phyloP scores from a whole-genome alignment of 306 rosid genomes.

The Vicia faba region DNA sequence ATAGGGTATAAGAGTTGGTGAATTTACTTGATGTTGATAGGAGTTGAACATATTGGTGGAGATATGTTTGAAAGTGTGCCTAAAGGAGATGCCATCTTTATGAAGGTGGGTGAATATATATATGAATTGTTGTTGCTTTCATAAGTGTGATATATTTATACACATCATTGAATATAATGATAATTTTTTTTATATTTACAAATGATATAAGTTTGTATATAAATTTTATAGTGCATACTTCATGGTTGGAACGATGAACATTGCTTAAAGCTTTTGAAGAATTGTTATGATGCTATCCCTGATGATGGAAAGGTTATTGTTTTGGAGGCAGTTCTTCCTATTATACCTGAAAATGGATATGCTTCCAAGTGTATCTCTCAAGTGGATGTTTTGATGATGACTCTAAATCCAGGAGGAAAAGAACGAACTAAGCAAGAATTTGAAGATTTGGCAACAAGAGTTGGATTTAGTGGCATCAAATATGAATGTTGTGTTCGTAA shows the following conservation, averaged over 20 bases:
- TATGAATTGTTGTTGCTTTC: no score
- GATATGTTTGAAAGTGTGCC: conserved; percentile 38
- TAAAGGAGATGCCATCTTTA: conserved; percentile 55
- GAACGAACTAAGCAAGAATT: conserved; percentile 50
- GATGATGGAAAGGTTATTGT: conserved; percentile 1
- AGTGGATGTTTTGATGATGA: conserved; percentile 45
- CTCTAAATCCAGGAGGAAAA: conserved; percentile 41
- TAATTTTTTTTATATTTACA: no score
- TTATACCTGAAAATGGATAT: conserved; percentile 26
- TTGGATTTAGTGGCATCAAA: conserved; percentile 52
- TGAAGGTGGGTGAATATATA: conserved; percentile 46
- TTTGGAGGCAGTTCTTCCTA: conserved; percentile 44
- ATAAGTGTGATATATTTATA: no score
- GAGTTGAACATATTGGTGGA: conserved; percentile 58
- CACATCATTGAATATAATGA: no score
- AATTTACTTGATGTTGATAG: conserved; percentile 30
- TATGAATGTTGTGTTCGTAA: conserved; percentile 32
- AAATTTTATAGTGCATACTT: background rate
- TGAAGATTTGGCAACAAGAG: conserved; percentile 39
- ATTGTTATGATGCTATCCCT: no score
- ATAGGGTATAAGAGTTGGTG: no score
- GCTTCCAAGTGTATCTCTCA: conserved; percentile 7
- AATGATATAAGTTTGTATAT: no score
- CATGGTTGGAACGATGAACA: no score
- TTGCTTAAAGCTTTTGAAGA: no score